Evolutionary conservation across 352 stramenopile species (phyloP).

Genomic region (Pythium aristosporum): DNA sequence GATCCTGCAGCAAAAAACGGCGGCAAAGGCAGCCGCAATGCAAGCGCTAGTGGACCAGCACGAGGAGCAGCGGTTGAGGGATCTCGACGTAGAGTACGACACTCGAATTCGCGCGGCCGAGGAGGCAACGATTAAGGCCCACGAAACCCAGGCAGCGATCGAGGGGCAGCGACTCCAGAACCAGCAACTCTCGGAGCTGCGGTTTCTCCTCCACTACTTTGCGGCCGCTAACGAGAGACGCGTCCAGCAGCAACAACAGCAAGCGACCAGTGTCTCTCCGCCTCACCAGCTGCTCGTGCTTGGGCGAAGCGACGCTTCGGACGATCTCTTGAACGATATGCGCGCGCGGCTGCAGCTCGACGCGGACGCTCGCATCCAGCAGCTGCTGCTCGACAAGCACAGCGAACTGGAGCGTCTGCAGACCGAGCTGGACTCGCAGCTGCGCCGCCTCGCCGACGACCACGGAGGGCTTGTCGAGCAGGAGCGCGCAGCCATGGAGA

Average conservation of each 20-base stretch:
- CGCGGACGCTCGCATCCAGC: slow-evolving; percentile 40
- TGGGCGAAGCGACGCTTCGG: slow-evolving; percentile 5
- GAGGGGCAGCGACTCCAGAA: slow-evolving; percentile 40
- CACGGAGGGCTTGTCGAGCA: slow-evolving; percentile 31
- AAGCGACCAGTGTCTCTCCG: background rate
- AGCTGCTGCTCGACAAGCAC: slow-evolving; percentile 40
- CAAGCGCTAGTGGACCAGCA: slow-evolving; percentile 10
- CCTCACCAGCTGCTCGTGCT: background rate
- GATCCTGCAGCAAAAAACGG: slow-evolving; percentile 53
- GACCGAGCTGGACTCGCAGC: slow-evolving; percentile 27
- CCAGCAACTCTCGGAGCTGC: slow-evolving; percentile 45
- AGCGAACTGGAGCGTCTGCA: slow-evolving; percentile 32
- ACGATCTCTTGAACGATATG: slow-evolving; percentile 48
- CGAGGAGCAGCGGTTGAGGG: slow-evolving; percentile 24
- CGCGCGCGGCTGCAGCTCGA: slow-evolving; percentile 51
- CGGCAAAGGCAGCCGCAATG: slow-evolving; percentile 38
- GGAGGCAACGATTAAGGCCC: slow-evolving; percentile 22
- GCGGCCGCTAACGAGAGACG: slow-evolving; percentile 14
- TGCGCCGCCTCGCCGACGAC: slow-evolving; percentile 29
- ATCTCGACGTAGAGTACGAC: slow-evolving; percentile 46
- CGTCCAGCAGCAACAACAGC: slow-evolving; percentile 21
- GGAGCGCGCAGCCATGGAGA: slow-evolving; percentile 38
- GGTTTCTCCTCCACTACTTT: slow-evolving; percentile 47
- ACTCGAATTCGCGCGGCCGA: slow-evolving; percentile 40
- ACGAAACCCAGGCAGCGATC: slow-evolving; percentile 30